A percentile compares a stretch with the other conserved stretches of the same genome.
Evolutionary conservation across 2,329 filamentous ascomycete species (phyloP).

Genomic region (Fusarium stilboides): DNA sequence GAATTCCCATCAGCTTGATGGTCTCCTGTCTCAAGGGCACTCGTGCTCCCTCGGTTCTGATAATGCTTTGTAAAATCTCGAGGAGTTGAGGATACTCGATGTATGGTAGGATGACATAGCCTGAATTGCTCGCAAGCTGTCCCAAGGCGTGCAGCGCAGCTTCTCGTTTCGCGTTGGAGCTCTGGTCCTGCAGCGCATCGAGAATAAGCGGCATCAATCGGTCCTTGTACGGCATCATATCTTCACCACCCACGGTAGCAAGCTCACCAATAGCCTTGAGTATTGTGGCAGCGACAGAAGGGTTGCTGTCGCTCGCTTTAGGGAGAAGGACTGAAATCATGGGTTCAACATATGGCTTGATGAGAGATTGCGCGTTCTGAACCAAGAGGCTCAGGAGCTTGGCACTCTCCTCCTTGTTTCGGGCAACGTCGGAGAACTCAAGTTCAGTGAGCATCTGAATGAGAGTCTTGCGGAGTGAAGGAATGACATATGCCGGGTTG

Average conservation of each 20-base stretch:
- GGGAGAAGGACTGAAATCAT: constrained; percentile 96
- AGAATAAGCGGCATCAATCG: constrained; percentile 96
- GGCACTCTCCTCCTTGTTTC: constrained; percentile 97
- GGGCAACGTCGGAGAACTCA: constrained; percentile 93
- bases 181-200: constrained; percentile 93
- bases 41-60: constrained; percentile 88
- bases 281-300: constrained; percentile 94
- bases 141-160: constrained; percentile 92
- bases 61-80: constrained; percentile 92
- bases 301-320: constrained; percentile 87
- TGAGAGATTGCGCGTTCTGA: constrained; percentile 90
- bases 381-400: constrained; percentile 93
- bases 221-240: constrained; percentile 93
- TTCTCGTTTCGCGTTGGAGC: constrained; percentile 90
- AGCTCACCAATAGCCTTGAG: constrained; percentile 95
- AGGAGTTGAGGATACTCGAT: constrained; percentile 94
- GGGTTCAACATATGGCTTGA: constrained; percentile 96
- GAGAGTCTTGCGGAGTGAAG: constrained; percentile 92
- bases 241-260: constrained; percentile 91
- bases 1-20: constrained; percentile 95
- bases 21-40: constrained; percentile 91
- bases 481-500: constrained; percentile 98
- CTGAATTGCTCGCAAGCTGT: constrained; percentile 94
- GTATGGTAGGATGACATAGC: constrained; percentile 97
- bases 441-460: constrained; percentile 97